These are phyloP conservation scores for Alnus rubra DNA, from an alignment of 306 rosid species.

Conservation along the genomic window DNA sequence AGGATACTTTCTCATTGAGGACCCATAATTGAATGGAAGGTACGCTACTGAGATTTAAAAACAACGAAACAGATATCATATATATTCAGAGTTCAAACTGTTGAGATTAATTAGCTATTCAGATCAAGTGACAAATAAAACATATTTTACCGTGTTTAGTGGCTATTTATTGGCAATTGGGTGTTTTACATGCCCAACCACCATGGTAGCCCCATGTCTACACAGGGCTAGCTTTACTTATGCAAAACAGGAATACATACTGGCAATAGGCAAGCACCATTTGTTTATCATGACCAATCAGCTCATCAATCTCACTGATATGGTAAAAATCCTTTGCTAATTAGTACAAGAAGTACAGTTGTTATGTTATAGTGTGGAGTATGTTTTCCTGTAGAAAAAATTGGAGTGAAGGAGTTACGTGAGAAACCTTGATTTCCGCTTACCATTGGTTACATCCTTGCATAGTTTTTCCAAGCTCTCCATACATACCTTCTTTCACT, in stretches of 20 bases:
- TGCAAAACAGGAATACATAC: not conserved
- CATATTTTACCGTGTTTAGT: not conserved
- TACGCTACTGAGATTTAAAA: not conserved
- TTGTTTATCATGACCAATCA: not conserved
- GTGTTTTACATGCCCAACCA: not conserved
- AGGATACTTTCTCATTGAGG: not conserved
- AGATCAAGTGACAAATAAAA: not conserved
- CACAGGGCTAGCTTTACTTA: not conserved
- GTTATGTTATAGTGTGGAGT: not conserved
- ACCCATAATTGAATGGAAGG: too few relatives aligned
- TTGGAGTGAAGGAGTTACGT: not conserved
- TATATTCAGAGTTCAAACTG: not conserved
- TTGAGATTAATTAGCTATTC: not conserved
- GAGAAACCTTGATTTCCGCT: slow-evolving; percentile 23
- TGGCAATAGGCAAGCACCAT: not conserved
- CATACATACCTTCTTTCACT: slow-evolving; percentile 74
- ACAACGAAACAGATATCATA: not conserved
- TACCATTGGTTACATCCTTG: slow-evolving; percentile 93
- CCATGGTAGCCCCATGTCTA: not conserved
- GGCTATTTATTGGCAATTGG: not conserved
- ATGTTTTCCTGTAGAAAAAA: not conserved
- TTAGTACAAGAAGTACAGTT: slow-evolving; percentile 6
- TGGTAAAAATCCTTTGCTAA: not conserved
- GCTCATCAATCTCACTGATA: not conserved
- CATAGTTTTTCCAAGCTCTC: slow-evolving; percentile 79